A percentile compares a stretch with the other conserved stretches of the same genome.
phyloP scores from a whole-genome alignment of 2,329 filamentous ascomycete species.

The Arthrobotrys conoides region DNA sequence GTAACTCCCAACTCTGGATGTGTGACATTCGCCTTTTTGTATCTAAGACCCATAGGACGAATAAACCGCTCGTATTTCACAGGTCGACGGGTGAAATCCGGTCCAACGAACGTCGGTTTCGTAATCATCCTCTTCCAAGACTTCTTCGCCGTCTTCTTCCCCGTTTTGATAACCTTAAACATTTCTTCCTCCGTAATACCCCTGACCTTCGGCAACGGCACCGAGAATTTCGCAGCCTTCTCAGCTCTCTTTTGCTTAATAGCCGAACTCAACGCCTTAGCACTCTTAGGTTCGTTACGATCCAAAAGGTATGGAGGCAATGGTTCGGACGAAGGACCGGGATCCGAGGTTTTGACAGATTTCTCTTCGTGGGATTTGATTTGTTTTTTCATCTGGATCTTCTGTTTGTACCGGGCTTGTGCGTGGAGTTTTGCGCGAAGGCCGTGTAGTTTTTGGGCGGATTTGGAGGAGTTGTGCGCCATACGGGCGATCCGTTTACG shows the following conservation, averaged over 20 bases:
- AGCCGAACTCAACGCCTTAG: conserved; percentile 70
- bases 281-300: conserved; percentile 77
- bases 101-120: conserved; percentile 89
- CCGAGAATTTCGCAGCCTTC: conserved; percentile 92
- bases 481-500: conserved; percentile 91
- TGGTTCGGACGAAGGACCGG: conserved; percentile 84
- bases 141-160: conserved; percentile 94
- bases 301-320: conserved; percentile 95
- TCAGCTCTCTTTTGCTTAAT: conserved; percentile 93
- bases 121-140: conserved; percentile 77
- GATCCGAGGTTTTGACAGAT: conserved; percentile 87
- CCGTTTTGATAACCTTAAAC: conserved; percentile 96
- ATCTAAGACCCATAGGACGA: conserved; percentile 73
- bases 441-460: conserved; percentile 93
- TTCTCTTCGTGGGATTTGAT: conserved; percentile 96
- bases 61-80: conserved; percentile 83
- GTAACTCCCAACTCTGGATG: conserved; percentile 88
- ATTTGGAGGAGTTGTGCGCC: conserved; percentile 86
- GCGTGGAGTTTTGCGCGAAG: conserved; percentile 93
- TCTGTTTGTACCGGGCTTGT: conserved; percentile 94
- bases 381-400: conserved; percentile 96
- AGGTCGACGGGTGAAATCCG: conserved; percentile 88
- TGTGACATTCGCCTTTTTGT: conserved; percentile 73
- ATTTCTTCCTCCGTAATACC: conserved; percentile 96
- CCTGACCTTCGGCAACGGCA: conserved; percentile 92